Percentiles rank a stretch among this genome's conserved stretches.
These are phyloP conservation scores for Begonia peltatifolia DNA, from an alignment of 306 rosid species.

Conservation along the genomic window DNA sequence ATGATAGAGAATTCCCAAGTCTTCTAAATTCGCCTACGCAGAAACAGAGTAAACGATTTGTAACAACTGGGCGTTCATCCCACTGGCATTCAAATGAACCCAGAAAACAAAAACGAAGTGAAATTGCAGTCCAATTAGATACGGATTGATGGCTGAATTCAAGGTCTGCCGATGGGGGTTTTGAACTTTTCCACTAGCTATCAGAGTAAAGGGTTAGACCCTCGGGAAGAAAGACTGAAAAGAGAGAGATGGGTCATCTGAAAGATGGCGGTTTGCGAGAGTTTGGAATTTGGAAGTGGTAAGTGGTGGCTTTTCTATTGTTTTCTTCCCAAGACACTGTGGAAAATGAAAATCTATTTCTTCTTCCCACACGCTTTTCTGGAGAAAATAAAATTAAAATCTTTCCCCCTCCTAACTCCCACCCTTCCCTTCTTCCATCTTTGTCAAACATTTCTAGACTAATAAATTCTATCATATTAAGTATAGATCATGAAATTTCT, in stretches of 20 bases:
- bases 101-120: conserved; percentile 1
- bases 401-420: too few relatives aligned
- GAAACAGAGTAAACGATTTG: conserved; percentile 15
- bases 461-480: too few relatives aligned
- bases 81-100: conserved; percentile 7
- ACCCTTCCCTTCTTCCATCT: too few relatives aligned
- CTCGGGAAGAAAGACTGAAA: not conserved
- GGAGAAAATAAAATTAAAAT: too few relatives aligned
- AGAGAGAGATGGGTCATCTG: not conserved
- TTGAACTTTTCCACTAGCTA: too few relatives aligned
- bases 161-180: not conserved
- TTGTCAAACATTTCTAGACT: too few relatives aligned
- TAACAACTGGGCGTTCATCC: conserved; percentile 13
- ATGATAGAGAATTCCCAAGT: conserved; percentile 19
- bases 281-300: not conserved
- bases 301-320: too few relatives aligned
- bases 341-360: too few relatives aligned
- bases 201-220: too few relatives aligned
- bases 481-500: too few relatives aligned
- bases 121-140: conserved; percentile 6
- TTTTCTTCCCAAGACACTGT: too few relatives aligned
- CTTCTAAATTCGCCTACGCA: conserved; percentile 15
- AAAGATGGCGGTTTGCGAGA: not conserved
- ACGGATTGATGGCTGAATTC: not conserved
- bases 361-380: too few relatives aligned